Percentiles rank a stretch among this genome's conserved stretches.
Evolutionary conservation across 495 filamentous ascomycete genomes (phyloP).

Genomic region (Hypoxylon perforatum): DNA sequence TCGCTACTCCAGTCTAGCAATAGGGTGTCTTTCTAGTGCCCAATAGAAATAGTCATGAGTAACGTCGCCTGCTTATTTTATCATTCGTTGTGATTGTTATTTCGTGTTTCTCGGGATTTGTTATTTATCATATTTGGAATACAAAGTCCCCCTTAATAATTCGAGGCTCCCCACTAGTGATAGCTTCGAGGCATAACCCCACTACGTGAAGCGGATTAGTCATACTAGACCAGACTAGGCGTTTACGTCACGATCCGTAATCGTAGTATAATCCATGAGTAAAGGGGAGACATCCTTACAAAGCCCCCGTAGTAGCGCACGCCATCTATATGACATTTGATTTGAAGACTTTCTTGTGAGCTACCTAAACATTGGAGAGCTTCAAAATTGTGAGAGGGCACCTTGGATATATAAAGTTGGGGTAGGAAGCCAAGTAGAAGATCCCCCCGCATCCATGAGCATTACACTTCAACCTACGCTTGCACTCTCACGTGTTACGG

Average conservation of each 20-base stretch:
- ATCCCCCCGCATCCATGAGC: conserved; percentile 35
- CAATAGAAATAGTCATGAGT: conserved; percentile 20
- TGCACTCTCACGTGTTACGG: conserved; percentile 11
- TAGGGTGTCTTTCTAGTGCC: conserved; percentile 10
- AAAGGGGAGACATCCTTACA: conserved; percentile 24
- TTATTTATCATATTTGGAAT: no score
- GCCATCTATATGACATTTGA: conserved; percentile 17
- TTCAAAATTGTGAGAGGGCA: not conserved
- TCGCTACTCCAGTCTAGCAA: conserved; percentile 15
- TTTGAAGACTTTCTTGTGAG: conserved; percentile 8
- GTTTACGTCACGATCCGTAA: conserved; percentile 44
- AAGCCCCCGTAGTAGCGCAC: conserved; percentile 24
- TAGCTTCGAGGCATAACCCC: not conserved
- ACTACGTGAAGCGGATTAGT: conserved; percentile 6
- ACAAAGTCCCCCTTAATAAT: no score
- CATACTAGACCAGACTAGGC: not conserved
- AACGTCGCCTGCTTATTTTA: conserved; percentile 9
- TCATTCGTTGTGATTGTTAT: no score
- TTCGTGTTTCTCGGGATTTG: no score
- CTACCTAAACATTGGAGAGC: not conserved
- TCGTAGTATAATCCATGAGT: conserved; percentile 30
- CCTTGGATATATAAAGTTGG: not conserved
- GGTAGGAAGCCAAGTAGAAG: not conserved
- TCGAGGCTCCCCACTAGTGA: no score
- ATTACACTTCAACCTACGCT: not conserved